Percentiles rank a stretch among this genome's conserved stretches.
phyloP scores from a whole-genome alignment of 2,329 filamentous ascomycete genomes.

The Fusarium neocosmosporiellum region DNA sequence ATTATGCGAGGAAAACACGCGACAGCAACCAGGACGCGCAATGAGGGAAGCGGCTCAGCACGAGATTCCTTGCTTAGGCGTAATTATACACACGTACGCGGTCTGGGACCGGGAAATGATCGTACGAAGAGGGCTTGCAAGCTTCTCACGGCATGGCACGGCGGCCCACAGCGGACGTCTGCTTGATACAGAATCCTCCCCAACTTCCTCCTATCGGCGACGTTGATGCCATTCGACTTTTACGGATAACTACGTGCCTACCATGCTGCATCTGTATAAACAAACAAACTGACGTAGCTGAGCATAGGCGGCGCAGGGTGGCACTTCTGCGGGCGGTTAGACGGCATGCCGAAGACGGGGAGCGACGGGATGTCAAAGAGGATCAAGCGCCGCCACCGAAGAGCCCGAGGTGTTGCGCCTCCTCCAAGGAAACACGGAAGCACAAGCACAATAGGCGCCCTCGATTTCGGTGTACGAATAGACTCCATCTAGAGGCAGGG shows the following conservation, averaged over 20 bases:
- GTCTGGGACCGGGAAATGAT: background rate
- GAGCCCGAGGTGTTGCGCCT: conserved; percentile 15
- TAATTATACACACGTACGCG: background rate
- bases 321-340: background rate
- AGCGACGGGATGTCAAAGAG: background rate
- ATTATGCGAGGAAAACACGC: conserved; percentile 3
- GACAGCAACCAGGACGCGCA: background rate
- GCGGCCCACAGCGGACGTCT: background rate
- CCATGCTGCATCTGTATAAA: background rate
- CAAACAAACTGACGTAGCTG: background rate
- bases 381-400: conserved; percentile 4
- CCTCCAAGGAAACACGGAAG: background rate
- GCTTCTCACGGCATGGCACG: background rate
- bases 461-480: background rate
- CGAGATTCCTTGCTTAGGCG: background rate
- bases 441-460: background rate
- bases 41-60: conserved; percentile 4
- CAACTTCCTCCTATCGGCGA: background rate
- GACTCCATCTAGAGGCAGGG: background rate
- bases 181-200: background rate
- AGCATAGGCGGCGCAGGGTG: background rate
- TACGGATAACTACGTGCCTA: background rate
- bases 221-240: background rate
- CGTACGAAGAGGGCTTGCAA: background rate
- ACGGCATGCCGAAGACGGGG: background rate